phyloP scores from a whole-genome alignment of 2,329 filamentous ascomycete species.

The Dactylellina leptospora region DNA sequence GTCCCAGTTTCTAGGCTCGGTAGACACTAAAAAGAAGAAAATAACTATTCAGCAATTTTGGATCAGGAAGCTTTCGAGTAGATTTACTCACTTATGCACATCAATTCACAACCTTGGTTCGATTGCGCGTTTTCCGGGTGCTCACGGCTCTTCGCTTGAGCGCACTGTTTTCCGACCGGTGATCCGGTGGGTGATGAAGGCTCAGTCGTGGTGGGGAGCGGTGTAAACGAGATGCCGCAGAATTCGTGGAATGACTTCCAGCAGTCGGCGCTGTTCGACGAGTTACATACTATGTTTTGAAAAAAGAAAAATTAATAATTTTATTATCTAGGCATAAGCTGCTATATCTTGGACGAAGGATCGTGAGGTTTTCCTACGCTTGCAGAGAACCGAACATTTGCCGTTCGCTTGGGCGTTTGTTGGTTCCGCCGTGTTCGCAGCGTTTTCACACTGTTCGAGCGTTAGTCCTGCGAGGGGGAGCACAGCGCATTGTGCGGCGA shows the following conservation, averaged over 20 bases:
- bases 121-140: conserved; percentile 6
- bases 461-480: not conserved
- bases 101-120: conserved; percentile 10
- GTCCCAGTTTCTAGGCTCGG: not conserved
- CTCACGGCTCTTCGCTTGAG: conserved; percentile 8
- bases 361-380: not conserved
- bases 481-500: not conserved
- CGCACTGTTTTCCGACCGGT: conserved; percentile 2
- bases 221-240: not conserved
- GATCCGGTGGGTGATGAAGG: not conserved
- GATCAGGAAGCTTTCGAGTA: not conserved
- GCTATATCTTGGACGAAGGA: not conserved
- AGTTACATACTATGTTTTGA: not conserved
- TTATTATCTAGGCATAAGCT: not conserved
- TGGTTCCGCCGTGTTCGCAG: not conserved
- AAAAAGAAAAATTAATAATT: not conserved
- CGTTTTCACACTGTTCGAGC: not conserved
- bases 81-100: conserved; percentile 1
- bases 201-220: not conserved
- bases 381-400: conserved; percentile 7
- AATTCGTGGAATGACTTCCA: conserved; percentile 8
- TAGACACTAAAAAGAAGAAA: not conserved
- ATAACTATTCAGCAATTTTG: not conserved
- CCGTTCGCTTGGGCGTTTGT: not conserved
- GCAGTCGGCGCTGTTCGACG: conserved; percentile 1